phyloP scores from a whole-genome alignment of 2,329 filamentous ascomycete genomes.

The Arthrobotrys entomopaga region DNA sequence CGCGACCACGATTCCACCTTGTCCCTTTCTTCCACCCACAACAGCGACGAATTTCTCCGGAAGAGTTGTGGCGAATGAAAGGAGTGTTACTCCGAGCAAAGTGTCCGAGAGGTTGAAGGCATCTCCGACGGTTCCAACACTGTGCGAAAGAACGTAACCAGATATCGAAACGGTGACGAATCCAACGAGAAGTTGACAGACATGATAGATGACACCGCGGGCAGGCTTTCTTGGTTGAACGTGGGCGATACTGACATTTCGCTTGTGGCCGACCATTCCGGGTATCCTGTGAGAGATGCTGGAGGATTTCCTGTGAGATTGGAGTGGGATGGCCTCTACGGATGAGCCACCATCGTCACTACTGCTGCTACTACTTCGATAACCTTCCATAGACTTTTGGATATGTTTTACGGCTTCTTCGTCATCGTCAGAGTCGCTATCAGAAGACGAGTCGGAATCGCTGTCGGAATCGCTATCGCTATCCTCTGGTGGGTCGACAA shows the following conservation, averaged over 20 bases:
- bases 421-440: constrained; percentile 56
- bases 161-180: constrained; percentile 64
- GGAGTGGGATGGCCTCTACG: constrained; percentile 44
- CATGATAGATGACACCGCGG: constrained; percentile 61
- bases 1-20: constrained; percentile 66
- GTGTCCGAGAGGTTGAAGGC: constrained; percentile 64
- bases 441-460: constrained; percentile 59
- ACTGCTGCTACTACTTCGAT: constrained; percentile 47
- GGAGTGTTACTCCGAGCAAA: constrained; percentile 65
- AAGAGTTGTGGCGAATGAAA: constrained; percentile 68
- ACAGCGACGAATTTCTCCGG: constrained; percentile 68
- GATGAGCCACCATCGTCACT: constrained; percentile 49
- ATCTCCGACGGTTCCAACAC: constrained; percentile 63
- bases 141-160: constrained; percentile 66
- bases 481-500: constrained; percentile 63
- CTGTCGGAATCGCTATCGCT: constrained; percentile 64
- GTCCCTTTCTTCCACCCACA: constrained; percentile 65
- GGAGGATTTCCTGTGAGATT: constrained; percentile 41
- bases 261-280: constrained; percentile 8
- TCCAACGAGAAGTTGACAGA: constrained; percentile 64
- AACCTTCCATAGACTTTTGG: constrained; percentile 46
- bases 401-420: constrained; percentile 55
- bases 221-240: constrained; percentile 55
- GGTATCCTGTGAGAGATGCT: constrained; percentile 44
- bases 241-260: constrained; percentile 53